Evolutionary conservation across 805 yeast genomes (phyloP), one percentile per base, ranked within the genome.

Genomic region (Candida tallmaniae): DNA sequence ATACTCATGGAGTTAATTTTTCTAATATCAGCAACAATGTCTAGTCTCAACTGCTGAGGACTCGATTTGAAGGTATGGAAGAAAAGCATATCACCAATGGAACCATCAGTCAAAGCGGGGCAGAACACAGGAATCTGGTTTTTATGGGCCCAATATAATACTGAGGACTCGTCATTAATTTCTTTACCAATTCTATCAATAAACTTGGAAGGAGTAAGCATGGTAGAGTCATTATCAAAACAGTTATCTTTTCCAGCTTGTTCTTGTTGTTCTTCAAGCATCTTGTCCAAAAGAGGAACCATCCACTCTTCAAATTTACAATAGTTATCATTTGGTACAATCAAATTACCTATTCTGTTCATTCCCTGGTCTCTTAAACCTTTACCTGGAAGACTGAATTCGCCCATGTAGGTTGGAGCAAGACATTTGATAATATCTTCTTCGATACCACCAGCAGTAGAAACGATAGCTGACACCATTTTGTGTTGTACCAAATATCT

Each of bases 291-390:
- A 36, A 93, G 74, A 23, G 99, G 99, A 22, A 93, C 94, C 47
- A 94, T 85, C 98, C 98, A 93, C 60, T 94, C 98, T 64, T 93
- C 99, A 55, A 93, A 93, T 55, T 78, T 80, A 68, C 97, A 90
- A 68, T 93, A 93, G 67, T 93, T 93, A 59, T 93, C 98, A 58
- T 93, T 93, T 37, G 99, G 99, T 34, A 93, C 97, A 48, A 93
- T 72, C 59, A 93, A 71, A 60, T 93, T 94, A 44, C 99, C 99
- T 51, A 94, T 93, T 64, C 99, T 81, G 69, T 93, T 93, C 83
- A 93, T 80, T 44, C 99, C 99, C 59, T 88, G 81, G 32, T 87
- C 96, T 60, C 99, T 79, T 44, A 93, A 73, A 31, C 73, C 69
- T 38, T 79, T 69, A 40, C 99, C 99, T 11, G 80, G 77, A 46